Evolutionary conservation across 164 flowering plant genomes (phyloP).

Genomic region (Aristolochia contorta): DNA sequence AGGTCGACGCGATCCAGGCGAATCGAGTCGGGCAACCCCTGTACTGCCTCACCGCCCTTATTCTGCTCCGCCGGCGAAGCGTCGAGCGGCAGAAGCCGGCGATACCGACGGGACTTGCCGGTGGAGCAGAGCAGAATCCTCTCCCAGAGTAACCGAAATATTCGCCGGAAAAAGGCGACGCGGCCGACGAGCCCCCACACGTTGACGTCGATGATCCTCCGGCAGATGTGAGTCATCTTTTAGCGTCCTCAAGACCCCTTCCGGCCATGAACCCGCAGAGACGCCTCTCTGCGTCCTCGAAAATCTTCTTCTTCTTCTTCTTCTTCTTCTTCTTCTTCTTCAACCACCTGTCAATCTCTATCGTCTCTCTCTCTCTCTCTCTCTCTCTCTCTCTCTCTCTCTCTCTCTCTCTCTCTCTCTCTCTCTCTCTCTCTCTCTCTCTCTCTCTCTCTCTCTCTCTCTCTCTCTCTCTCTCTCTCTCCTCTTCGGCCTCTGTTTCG

Average conservation of each 20-base stretch:
- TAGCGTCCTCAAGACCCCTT: constrained; percentile 8
- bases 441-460: too few species aligned
- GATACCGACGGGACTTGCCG: constrained; percentile 34
- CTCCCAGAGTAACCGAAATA: constrained; percentile 54
- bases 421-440: too few species aligned
- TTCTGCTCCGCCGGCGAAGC: too few species aligned
- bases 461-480: too few species aligned
- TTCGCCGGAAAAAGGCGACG: constrained; percentile 28
- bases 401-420: too few species aligned
- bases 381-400: too few species aligned
- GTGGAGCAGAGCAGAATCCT: constrained; percentile 46
- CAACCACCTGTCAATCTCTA: too few species aligned
- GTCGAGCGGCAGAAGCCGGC: constrained; percentile 25
- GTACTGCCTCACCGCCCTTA: constrained; percentile 21
- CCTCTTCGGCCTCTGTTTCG: not conserved
- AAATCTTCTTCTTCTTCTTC: too few species aligned
- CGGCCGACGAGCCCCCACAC: constrained; percentile 30
- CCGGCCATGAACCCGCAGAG: constrained; percentile 9
- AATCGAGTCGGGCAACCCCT: constrained; percentile 10
- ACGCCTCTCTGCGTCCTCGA: too few species aligned
- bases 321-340: not conserved
- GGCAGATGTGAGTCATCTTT: constrained; percentile 56
- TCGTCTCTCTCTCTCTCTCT: too few species aligned
- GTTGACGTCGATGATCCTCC: constrained; percentile 33
- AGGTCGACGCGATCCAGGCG: not conserved